Conservation (phyloP, 306 rosid genomes). For the Medicago arabica region DNA sequence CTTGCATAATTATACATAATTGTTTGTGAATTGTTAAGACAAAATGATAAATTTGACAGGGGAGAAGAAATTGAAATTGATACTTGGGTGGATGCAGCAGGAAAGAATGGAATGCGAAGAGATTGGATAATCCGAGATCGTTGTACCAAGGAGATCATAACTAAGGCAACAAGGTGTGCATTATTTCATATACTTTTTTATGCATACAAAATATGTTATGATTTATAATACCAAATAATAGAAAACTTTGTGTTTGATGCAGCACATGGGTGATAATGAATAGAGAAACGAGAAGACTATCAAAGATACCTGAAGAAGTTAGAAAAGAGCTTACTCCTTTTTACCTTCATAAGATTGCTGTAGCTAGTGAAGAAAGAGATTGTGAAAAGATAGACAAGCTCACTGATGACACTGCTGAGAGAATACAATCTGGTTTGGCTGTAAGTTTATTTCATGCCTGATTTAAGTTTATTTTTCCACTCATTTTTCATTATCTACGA, state of each 20-base stretch:
- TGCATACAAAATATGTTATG: background rate
- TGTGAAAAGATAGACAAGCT: conserved; percentile 75
- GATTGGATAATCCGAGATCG: conserved; percentile 92
- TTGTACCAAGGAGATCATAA: conserved; percentile 68
- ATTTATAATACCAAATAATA: background rate
- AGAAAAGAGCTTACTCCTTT: conserved; percentile 76
- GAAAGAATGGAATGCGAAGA: conserved; percentile 94
- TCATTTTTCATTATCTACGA: background rate
- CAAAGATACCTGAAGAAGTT: conserved; percentile 82
- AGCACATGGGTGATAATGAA: conserved; percentile 98
- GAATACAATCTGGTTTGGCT: conserved; percentile 77
- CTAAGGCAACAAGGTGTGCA: conserved; percentile 90
- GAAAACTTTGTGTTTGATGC: conserved; percentile 22
- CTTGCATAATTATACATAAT: background rate
- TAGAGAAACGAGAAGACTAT: conserved; percentile 83
- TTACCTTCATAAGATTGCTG: conserved; percentile 64
- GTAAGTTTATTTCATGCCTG: conserved; percentile 50
- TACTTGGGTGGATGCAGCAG: conserved; percentile 95
- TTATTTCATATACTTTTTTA: conserved; percentile 12
- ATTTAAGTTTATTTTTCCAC: background rate
- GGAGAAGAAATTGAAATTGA: conserved; percentile 92
- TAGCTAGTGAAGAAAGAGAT: conserved; percentile 59
- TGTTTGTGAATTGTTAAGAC: background rate
- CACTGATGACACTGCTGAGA: conserved; percentile 67
- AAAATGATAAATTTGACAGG: conserved; percentile 56